Percentiles rank a stretch among this genome's conserved stretches.
phyloP scores from a whole-genome alignment of 139 green algal species.

The Chlamydomonas asymmetrica region DNA sequence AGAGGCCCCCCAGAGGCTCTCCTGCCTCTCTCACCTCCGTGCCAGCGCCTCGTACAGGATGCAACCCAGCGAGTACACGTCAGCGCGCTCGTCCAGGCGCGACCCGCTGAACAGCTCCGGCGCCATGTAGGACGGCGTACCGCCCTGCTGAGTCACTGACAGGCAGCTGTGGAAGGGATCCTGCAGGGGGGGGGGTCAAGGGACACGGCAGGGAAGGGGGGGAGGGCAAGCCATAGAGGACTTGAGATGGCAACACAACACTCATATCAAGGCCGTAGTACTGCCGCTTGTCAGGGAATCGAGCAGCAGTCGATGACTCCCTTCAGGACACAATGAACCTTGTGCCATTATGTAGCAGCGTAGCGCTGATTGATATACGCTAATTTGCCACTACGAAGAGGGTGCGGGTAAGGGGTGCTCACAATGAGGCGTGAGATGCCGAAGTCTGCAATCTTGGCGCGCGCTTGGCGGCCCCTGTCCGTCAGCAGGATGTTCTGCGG shows the following conservation, averaged over 20 bases:
- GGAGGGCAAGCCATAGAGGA: too few relatives aligned
- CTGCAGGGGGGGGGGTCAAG: conserved; percentile 25
- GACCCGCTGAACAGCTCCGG: conserved; percentile 83
- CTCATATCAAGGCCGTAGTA: too few relatives aligned
- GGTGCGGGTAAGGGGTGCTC: too few relatives aligned
- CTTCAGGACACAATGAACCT: background rate
- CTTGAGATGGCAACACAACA: too few relatives aligned
- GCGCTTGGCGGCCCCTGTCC: conserved; percentile 30
- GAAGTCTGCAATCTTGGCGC: conserved; percentile 88
- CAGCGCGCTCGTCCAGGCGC: conserved; percentile 74
- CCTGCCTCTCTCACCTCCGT: conserved; percentile 18
- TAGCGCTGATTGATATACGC: too few relatives aligned
- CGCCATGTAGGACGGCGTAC: conserved; percentile 43
- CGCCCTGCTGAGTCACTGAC: conserved; percentile 76
- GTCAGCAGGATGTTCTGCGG: conserved; percentile 82
- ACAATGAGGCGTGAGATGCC: conserved; percentile 73
- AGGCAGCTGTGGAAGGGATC: conserved; percentile 80
- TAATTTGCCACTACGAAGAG: too few relatives aligned
- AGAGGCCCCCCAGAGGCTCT: background rate
- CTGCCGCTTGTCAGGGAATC: too few relatives aligned
- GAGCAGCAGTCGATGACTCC: too few relatives aligned
- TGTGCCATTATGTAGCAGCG: too few relatives aligned
- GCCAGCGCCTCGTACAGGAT: conserved; percentile 64
- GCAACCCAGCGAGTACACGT: conserved; percentile 55
- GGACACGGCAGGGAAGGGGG: background rate